phyloP scores from a whole-genome alignment of 495 filamentous ascomycete species.

The Penicillium fimorum region DNA sequence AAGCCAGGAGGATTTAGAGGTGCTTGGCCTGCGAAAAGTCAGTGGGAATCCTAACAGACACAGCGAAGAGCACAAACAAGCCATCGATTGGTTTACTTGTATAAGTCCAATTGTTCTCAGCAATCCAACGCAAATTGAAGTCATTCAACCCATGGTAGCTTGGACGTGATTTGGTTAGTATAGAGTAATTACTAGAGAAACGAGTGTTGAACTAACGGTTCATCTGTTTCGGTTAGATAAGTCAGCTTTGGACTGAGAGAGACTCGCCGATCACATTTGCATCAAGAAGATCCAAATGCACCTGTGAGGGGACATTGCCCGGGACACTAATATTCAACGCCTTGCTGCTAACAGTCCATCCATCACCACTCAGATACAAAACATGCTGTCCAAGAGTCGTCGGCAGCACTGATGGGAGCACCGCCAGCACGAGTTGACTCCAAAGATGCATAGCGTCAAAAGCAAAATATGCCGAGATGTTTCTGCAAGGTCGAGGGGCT shows the following conservation, averaged over 20 bases:
- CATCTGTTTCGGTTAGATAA: slow-evolving; percentile 31
- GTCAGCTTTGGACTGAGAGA: neutral
- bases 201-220: slow-evolving; percentile 41
- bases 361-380: slow-evolving; percentile 49
- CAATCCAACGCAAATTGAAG: slow-evolving; percentile 61
- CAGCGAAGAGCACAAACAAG: slow-evolving; percentile 38
- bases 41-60: slow-evolving; percentile 7
- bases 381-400: slow-evolving; percentile 36
- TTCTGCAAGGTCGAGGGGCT: neutral
- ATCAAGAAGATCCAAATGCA: slow-evolving; percentile 58
- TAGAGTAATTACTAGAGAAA: slow-evolving; percentile 5
- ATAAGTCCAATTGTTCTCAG: slow-evolving; percentile 62
- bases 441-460: slow-evolving; percentile 21
- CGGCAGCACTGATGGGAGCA: slow-evolving; percentile 17
- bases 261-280: slow-evolving; percentile 48
- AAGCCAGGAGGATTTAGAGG: slow-evolving; percentile 47
- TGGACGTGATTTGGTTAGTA: slow-evolving; percentile 1
- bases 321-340: slow-evolving; percentile 55
- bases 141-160: slow-evolving; percentile 59
- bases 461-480: neutral
- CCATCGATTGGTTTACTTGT: slow-evolving; percentile 48
- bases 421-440: slow-evolving; percentile 16
- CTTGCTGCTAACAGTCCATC: slow-evolving; percentile 57
- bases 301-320: slow-evolving; percentile 61
- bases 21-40: slow-evolving; percentile 18